Conservation (phyloP, 176 grass and related monocot genomes). For the Oryza glaberrima region DNA sequence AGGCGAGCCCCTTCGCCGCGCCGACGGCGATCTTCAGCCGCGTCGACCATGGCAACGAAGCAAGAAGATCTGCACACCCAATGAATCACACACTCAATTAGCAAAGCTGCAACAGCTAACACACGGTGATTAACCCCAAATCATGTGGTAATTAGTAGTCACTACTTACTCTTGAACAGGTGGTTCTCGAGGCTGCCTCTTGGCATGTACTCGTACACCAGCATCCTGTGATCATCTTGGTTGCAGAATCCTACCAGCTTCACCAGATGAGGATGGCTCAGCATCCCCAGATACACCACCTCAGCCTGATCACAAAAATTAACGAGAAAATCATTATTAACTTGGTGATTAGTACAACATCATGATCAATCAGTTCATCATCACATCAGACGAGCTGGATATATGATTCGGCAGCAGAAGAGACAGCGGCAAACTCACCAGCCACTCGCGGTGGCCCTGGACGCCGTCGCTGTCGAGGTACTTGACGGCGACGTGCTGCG, state of each 20-base stretch:
- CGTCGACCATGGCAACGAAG: conserved; percentile 77
- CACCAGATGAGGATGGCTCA: conserved; percentile 79
- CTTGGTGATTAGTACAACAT: too few relatives aligned
- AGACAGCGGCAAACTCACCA: conserved; percentile 42
- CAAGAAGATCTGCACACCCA: conserved; percentile 47
- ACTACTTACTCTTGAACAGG: conserved; percentile 79
- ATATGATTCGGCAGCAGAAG: neutral
- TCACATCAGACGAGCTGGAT: neutral
- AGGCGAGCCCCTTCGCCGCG: conserved; percentile 85
- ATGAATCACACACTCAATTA: neutral
- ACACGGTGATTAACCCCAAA: neutral
- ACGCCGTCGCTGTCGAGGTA: conserved; percentile 81
- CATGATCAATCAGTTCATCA: neutral
- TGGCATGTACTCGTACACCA: conserved; percentile 95
- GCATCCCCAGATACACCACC: conserved; percentile 88
- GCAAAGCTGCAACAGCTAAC: neutral
- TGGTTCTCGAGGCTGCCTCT: conserved; percentile 83
- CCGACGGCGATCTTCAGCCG: conserved; percentile 92
- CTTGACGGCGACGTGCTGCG: conserved; percentile 92
- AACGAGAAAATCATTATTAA: neutral
- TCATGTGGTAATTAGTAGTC: neutral
- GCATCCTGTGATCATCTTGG: conserved; percentile 90
- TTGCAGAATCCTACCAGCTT: conserved; percentile 85
- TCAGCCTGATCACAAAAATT: conserved; percentile 54
- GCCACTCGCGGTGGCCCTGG: conserved; percentile 90